These are phyloP conservation scores for Chaetomiaceae sp. DNA, from an alignment of 2,329 filamentous ascomycete species.

Conservation along the genomic window DNA sequence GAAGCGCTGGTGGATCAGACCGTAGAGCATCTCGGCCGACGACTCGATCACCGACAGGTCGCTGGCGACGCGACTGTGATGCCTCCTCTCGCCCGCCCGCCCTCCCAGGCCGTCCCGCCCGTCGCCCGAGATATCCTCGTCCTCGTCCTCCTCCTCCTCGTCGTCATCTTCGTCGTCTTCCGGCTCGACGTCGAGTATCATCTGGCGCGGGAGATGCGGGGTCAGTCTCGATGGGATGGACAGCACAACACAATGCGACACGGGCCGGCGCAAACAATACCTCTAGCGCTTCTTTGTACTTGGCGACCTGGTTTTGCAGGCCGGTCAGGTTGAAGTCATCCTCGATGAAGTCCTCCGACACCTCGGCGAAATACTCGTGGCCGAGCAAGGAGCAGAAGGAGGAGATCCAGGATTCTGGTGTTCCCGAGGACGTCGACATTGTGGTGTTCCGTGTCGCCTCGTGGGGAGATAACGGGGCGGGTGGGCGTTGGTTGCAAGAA, in stretches of 20 bases:
- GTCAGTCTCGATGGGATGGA: slow-evolving; percentile 18
- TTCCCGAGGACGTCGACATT: slow-evolving; percentile 58
- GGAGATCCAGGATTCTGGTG: slow-evolving; percentile 90
- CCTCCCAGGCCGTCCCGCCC: slow-evolving; percentile 50
- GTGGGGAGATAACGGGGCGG: too few relatives aligned
- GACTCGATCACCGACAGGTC: slow-evolving; percentile 95
- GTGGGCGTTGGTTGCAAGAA: too few relatives aligned
- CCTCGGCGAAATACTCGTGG: slow-evolving; percentile 98
- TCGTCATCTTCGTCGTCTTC: slow-evolving; percentile 89
- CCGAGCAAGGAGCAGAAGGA: slow-evolving; percentile 94
- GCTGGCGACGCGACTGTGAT: slow-evolving; percentile 78
- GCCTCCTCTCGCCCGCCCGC: slow-evolving; percentile 58
- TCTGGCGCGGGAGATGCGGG: slow-evolving; percentile 42
- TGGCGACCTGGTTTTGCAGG: slow-evolving; percentile 87
- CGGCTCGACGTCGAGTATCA: slow-evolving; percentile 97
- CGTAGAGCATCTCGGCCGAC: slow-evolving; percentile 96
- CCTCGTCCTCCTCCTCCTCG: slow-evolving; percentile 71
- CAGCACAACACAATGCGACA: not conserved
- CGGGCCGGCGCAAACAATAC: slow-evolving; percentile 33
- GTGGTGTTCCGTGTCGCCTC: slow-evolving; percentile 18
- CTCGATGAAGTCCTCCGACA: slow-evolving; percentile 98
- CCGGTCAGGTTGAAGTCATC: slow-evolving; percentile 99
- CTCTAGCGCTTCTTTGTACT: slow-evolving; percentile 98
- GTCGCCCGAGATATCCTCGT: slow-evolving; percentile 65
- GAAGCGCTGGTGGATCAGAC: slow-evolving; percentile 95